Base-by-base conservation (phyloP, 2,329 filamentous ascomycete genomes). In the Ophiostoma ips region DNA sequence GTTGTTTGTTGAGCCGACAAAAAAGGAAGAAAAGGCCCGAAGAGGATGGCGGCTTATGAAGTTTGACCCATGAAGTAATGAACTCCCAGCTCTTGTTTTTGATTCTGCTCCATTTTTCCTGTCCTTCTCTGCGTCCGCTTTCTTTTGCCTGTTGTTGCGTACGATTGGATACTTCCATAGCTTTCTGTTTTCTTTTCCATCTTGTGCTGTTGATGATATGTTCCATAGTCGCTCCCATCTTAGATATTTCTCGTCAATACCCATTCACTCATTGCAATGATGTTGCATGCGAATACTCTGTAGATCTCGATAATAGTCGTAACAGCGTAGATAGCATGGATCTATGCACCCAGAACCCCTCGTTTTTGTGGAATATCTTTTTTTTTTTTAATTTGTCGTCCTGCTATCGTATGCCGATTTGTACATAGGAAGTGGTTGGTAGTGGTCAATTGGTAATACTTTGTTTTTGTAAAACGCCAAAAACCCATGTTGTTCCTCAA, bases 11-110 rank as follows among this genome's bases (percentile, higher is more conserved):
- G n/a, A n/a, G n/a, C n/a, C n/a, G n/a, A n/a, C n/a, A n/a, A n/a
- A n/a, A n/a, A n/a, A n/a, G n/a, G n/a, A n/a, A n/a, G n/a, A n/a
- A n/a, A n/a, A n/a, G n/a, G n/a, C n/a, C n/a, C n/a, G n/a, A n/a
- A 41, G 37, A 15, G 10, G 33, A 4, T 37, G 45, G 12, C 11
- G 31, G 35, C 8, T 16, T 43, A 31, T 37, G 34, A 28, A 28
- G 8, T 31, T 35, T n/a, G 36, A n/a, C n/a, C n/a, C 45, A 49
- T 47, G 47, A 49, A 49, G 34, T 49, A 47, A 52, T 43, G 50
- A 48, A 52, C 46, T 52, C 51, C 46, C 51, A 52, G 36, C 51
- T 52, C 50, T 49, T 21, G 28, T 34, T 36, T 28, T 28, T 8
- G 8, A 8, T 8, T 8, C 24, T 28, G 24, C n/a, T n/a, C n/a